phyloP scores from a whole-genome alignment of 2,329 filamentous ascomycete species.

The Phyllosticta paracitricarpa region DNA sequence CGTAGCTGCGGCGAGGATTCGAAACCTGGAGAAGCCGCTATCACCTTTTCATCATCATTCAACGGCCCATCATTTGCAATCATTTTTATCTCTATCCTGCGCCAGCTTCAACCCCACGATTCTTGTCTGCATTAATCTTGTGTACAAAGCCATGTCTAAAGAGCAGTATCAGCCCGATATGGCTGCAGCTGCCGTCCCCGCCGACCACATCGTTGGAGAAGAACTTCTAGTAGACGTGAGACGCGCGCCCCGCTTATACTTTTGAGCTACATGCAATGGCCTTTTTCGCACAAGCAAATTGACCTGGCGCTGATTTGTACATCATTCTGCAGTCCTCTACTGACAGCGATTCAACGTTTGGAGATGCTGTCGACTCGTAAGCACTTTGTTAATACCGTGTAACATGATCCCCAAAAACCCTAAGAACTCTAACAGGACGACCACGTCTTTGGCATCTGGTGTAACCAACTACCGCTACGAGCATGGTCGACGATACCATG shows the following conservation, averaged over 20 bases:
- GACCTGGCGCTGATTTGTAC: not conserved
- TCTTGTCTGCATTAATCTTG: not conserved
- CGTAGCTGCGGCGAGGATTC: not conserved
- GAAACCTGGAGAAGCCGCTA: not conserved
- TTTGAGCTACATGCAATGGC: not conserved
- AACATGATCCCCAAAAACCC: not conserved
- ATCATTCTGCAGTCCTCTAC: not conserved
- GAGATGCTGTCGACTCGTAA: conserved; percentile 4
- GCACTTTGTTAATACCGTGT: not conserved
- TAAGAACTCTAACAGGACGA: not conserved
- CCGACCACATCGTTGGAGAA: conserved; percentile 5
- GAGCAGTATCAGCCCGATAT: not conserved
- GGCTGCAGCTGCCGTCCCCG: not conserved
- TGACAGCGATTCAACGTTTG: conserved; percentile 8
- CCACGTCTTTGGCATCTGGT: conserved; percentile 10
- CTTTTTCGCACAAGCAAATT: not conserved
- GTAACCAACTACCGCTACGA: conserved; percentile 9
- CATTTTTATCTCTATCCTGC: not conserved
- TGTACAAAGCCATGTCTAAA: not conserved
- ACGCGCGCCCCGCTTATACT: not conserved
- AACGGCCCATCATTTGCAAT: not conserved
- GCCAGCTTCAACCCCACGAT: not conserved
- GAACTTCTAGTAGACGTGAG: conserved; percentile 5
- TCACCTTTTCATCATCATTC: not conserved
- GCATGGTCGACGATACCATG: conserved; percentile 11